A percentile compares a stretch with the other conserved stretches of the same genome.
These are phyloP conservation scores for Globisporangium viniferum DNA, from an alignment of 352 stramenopile genomes.

Conservation along the genomic window DNA sequence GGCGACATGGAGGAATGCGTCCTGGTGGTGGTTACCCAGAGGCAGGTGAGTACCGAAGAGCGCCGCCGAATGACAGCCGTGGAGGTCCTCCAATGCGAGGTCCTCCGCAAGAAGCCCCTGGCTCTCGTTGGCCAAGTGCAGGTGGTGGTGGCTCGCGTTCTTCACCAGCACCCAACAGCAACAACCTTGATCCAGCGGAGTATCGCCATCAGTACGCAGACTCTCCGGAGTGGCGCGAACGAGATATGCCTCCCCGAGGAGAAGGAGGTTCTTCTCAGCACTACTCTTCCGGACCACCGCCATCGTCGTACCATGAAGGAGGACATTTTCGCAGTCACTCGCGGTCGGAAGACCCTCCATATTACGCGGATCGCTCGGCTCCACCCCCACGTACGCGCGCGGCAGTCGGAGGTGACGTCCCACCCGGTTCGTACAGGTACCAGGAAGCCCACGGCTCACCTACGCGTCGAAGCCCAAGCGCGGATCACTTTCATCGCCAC, in stretches of 20 bases:
- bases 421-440: conserved; percentile 10
- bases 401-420: background rate
- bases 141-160: background rate
- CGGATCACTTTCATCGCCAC: conserved; percentile 9
- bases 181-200: conserved; percentile 6
- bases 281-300: background rate
- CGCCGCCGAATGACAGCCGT: background rate
- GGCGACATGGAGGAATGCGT: background rate
- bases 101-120: background rate
- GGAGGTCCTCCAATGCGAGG: background rate
- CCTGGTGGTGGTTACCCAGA: background rate
- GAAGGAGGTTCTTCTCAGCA: background rate
- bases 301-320: background rate
- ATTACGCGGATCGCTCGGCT: conserved; percentile 5
- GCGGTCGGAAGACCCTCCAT: background rate
- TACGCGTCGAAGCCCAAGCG: background rate
- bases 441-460: conserved; percentile 6
- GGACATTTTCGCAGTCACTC: conserved; percentile 2
- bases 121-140: background rate
- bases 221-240: conserved; percentile 39
- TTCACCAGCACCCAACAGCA: background rate
- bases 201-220: conserved; percentile 33
- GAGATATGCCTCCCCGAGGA: conserved; percentile 11
- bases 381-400: conserved; percentile 3
- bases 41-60: conserved; percentile 8